Conservation (phyloP, 768 basidiomycete species). For the Dacryopinax primogenitus region DNA sequence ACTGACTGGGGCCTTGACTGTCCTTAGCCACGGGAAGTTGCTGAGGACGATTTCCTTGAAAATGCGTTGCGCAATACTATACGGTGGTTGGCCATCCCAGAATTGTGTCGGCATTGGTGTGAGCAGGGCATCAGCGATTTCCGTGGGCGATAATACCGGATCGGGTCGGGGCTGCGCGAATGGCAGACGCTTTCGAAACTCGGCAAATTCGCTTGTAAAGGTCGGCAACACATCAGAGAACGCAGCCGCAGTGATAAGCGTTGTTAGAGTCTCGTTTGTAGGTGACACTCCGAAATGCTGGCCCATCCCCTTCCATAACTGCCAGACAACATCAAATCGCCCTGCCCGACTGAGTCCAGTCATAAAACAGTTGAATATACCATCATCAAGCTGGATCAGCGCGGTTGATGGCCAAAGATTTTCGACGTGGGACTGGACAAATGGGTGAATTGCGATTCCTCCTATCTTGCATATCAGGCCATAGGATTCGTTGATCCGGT, state of each 20-base stretch:
- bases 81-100: conserved; percentile 37
- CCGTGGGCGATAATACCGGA: conserved; percentile 23
- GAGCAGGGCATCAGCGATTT: conserved; percentile 18
- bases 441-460: neutral
- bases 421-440: neutral
- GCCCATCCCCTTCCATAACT: conserved; percentile 54
- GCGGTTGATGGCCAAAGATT: neutral
- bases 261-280: conserved; percentile 42
- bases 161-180: conserved; percentile 21
- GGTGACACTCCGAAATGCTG: conserved; percentile 46
- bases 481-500: neutral
- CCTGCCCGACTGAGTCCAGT: conserved; percentile 36
- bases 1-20: conserved; percentile 30
- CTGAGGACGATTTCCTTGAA: conserved; percentile 48
- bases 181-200: conserved; percentile 16
- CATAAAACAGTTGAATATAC: conserved; percentile 31
- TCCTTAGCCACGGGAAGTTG: conserved; percentile 36
- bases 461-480: neutral
- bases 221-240: conserved; percentile 39
- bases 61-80: conserved; percentile 37
- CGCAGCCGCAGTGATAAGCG: conserved; percentile 49
- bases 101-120: conserved; percentile 26
- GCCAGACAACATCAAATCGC: conserved; percentile 52
- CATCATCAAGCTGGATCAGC: conserved; percentile 24
- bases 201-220: conserved; percentile 39